These are phyloP conservation scores for Umbelopsis ramanniana DNA, from an alignment of 192 early-diverging fungal genomes.

Conservation along the genomic window DNA sequence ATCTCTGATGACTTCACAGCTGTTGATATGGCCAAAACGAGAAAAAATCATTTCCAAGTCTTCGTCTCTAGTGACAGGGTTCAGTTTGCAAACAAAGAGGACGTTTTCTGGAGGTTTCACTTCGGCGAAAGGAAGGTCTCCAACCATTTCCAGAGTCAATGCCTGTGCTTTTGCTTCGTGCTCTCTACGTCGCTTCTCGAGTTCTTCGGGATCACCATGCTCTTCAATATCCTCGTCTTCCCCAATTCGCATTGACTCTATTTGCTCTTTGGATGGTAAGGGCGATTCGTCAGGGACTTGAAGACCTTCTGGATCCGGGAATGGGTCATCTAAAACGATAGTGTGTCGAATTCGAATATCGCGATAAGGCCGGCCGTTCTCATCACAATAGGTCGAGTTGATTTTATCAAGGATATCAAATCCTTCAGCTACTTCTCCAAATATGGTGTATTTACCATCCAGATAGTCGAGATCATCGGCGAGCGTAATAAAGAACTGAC, in stretches of 20 bases:
- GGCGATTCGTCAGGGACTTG: slow-evolving; percentile 74
- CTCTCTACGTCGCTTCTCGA: slow-evolving; percentile 67
- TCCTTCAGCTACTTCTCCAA: slow-evolving; percentile 90
- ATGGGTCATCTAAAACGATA: slow-evolving; percentile 92
- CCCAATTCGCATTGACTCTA: slow-evolving; percentile 74
- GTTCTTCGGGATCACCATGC: slow-evolving; percentile 62
- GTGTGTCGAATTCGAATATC: slow-evolving; percentile 94
- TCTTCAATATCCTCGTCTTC: slow-evolving; percentile 77
- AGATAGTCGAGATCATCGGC: slow-evolving; percentile 77
- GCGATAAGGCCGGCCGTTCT: slow-evolving; percentile 71
- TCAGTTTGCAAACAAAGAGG: slow-evolving; percentile 94
- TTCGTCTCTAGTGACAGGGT: slow-evolving; percentile 87
- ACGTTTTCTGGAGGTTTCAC: slow-evolving; percentile 97
- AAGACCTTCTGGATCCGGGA: slow-evolving; percentile 77
- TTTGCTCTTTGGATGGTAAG: slow-evolving; percentile 70
- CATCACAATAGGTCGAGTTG: slow-evolving; percentile 72
- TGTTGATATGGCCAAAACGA: slow-evolving; percentile 85
- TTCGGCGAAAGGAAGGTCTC: slow-evolving; percentile 96
- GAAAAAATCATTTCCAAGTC: slow-evolving; percentile 94
- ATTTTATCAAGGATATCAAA: slow-evolving; percentile 84
- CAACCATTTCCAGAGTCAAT: slow-evolving; percentile 97
- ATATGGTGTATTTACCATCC: slow-evolving; percentile 83
- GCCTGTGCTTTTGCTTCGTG: slow-evolving; percentile 84
- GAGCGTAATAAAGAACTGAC: slow-evolving; percentile 89
- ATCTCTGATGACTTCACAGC: slow-evolving; percentile 93